phyloP scores from a whole-genome alignment of 345 rosid genomes.

The Heritiera fomes region DNA sequence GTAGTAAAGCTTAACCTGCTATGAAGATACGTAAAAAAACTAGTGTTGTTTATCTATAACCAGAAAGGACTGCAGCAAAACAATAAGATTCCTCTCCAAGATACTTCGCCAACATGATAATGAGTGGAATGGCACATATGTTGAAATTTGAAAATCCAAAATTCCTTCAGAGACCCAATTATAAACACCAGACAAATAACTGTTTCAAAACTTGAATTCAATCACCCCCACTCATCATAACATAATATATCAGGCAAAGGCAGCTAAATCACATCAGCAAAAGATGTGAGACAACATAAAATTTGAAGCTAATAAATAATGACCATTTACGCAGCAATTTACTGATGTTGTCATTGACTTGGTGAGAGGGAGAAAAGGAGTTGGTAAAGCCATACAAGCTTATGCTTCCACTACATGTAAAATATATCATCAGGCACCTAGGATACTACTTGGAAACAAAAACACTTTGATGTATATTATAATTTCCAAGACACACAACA shows the following conservation, averaged over 20 bases:
- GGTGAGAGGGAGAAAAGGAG: neutral
- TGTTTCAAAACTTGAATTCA: neutral
- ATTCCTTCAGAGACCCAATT: neutral
- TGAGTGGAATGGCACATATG: neutral
- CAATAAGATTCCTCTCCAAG: neutral
- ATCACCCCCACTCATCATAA: neutral
- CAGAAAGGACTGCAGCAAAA: neutral
- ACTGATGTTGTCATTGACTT: neutral
- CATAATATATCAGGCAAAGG: neutral
- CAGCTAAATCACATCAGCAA: neutral
- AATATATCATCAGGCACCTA: constrained; percentile 21
- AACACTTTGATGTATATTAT: constrained; percentile 34
- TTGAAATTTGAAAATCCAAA: constrained; percentile 2
- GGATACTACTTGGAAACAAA: constrained; percentile 31
- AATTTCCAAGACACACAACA: constrained; percentile 27
- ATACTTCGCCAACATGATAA: neutral
- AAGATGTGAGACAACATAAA: neutral
- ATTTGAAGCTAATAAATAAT: neutral
- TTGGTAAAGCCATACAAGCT: neutral
- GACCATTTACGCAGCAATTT: constrained; percentile 9
- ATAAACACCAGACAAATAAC: neutral
- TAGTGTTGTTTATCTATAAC: neutral
- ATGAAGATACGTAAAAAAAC: neutral
- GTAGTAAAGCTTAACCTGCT: neutral
- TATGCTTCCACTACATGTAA: neutral